These are phyloP conservation scores for Macadamia tetraphylla DNA, from an alignment of 164 flowering plant species.

Conservation along the genomic window DNA sequence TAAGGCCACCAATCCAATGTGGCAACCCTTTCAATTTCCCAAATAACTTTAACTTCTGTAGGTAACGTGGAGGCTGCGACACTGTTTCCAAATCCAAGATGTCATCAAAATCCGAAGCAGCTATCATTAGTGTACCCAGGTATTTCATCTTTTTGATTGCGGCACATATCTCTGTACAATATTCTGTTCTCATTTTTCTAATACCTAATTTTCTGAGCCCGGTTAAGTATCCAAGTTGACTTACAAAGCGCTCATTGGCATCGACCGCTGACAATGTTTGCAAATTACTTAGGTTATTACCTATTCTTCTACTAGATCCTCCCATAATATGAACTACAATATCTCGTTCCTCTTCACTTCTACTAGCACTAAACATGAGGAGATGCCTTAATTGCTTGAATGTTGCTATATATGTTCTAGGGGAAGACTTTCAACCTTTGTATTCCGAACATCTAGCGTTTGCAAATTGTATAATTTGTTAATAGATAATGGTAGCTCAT, in stretches of 20 bases:
- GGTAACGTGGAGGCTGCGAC: constrained; percentile 2
- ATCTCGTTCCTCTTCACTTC: too few species aligned
- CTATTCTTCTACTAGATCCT: too few species aligned
- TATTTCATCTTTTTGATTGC: not conserved
- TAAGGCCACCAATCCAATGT: not conserved
- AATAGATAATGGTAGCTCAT: constrained; percentile 2
- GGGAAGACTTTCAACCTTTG: constrained; percentile 1
- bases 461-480: constrained; percentile 5
- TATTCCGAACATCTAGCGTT: constrained; percentile 11
- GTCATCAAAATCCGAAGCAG: not conserved
- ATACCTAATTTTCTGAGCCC: not conserved
- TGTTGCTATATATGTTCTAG: not conserved
- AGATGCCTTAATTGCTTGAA: constrained; percentile 7
- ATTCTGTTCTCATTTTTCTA: not conserved
- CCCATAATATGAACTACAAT: too few species aligned
- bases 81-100: constrained; percentile 1
- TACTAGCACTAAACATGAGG: not conserved
- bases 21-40: constrained; percentile 7
- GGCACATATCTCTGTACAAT: not conserved
- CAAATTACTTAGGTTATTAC: not conserved
- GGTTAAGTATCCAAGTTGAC: not conserved
- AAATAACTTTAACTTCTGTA: not conserved
- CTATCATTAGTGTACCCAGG: not conserved
- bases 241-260: not conserved
- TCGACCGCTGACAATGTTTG: not conserved